Conservation (phyloP, 192 early-diverging fungal genomes). For the Gigaspora rosea region DNA sequence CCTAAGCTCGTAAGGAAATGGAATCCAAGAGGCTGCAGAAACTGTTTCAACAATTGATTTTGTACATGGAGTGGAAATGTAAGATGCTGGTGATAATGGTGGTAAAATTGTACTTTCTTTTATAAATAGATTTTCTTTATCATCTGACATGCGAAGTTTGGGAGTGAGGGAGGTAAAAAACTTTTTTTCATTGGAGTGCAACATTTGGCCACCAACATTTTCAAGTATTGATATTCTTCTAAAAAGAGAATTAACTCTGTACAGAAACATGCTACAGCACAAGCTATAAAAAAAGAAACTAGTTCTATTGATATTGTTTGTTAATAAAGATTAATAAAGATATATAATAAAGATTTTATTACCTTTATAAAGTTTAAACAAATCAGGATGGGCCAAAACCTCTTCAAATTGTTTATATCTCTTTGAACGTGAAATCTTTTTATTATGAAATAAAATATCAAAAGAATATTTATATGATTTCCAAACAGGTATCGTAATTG, state of each 20-base stretch:
- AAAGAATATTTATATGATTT: not conserved
- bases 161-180: not conserved
- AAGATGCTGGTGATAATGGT: not conserved
- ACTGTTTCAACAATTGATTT: slow-evolving; percentile 26
- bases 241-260: slow-evolving; percentile 38
- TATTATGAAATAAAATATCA: no score
- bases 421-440: not conserved
- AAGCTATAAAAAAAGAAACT: slow-evolving; percentile 15
- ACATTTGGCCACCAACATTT: slow-evolving; percentile 13
- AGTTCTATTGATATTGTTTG: not conserved
- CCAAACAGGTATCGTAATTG: slow-evolving; percentile 20
- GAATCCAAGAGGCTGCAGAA: slow-evolving; percentile 12
- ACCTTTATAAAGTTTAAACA: slow-evolving; percentile 26
- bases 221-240: slow-evolving; percentile 39
- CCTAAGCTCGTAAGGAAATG: slow-evolving; percentile 13
- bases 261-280: slow-evolving; percentile 37
- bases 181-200: slow-evolving; percentile 10
- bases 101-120: not conserved
- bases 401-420: not conserved
- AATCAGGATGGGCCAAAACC: slow-evolving; percentile 17
- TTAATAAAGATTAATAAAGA: not conserved
- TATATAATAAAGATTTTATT: not conserved
- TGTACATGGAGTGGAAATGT: slow-evolving; percentile 23
- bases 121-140: not conserved
- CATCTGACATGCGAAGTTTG: not conserved